phyloP scores from a whole-genome alignment of 2,329 filamentous ascomycete genomes.

The Lachnellula hyalina region DNA sequence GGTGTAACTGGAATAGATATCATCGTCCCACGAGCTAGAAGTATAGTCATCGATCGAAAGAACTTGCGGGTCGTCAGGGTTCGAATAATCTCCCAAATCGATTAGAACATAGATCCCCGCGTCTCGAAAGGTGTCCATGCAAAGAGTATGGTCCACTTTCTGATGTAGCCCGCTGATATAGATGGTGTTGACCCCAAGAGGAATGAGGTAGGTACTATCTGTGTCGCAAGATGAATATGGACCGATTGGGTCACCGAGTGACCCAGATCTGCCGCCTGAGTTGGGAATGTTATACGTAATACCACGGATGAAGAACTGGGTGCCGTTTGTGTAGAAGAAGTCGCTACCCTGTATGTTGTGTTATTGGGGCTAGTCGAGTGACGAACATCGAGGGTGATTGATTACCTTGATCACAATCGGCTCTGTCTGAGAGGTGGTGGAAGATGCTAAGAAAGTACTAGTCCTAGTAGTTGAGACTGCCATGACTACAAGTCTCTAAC shows the following conservation, averaged over 20 bases:
- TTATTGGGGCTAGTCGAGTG: too few relatives aligned
- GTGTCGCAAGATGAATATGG: slow-evolving; percentile 50
- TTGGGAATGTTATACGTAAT: slow-evolving; percentile 57
- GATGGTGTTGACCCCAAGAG: slow-evolving; percentile 63
- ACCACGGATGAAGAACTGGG: slow-evolving; percentile 60
- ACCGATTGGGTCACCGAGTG: slow-evolving; percentile 57
- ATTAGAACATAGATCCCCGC: slow-evolving; percentile 78
- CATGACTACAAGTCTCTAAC: too few relatives aligned
- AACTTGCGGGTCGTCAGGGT: too few relatives aligned
- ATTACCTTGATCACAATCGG: background rate
- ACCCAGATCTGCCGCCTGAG: slow-evolving; percentile 7
- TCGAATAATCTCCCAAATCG: slow-evolving; percentile 48
- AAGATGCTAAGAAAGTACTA: background rate
- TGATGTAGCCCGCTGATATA: slow-evolving; percentile 69
- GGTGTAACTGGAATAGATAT: slow-evolving; percentile 53
- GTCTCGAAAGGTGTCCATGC: slow-evolving; percentile 61
- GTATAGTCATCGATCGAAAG: too few relatives aligned
- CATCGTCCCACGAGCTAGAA: slow-evolving; percentile 66
- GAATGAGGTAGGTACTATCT: slow-evolving; percentile 59
- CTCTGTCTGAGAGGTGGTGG: background rate
- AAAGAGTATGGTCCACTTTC: slow-evolving; percentile 58
- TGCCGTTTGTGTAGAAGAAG: slow-evolving; percentile 35
- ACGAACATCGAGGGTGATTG: background rate
- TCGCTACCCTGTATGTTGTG: slow-evolving; percentile 5
- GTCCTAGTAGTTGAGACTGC: too few relatives aligned